Evolutionary conservation across 1,139 yeast species (phyloP).

Genomic region (Debaryomyces nepalensis): DNA sequence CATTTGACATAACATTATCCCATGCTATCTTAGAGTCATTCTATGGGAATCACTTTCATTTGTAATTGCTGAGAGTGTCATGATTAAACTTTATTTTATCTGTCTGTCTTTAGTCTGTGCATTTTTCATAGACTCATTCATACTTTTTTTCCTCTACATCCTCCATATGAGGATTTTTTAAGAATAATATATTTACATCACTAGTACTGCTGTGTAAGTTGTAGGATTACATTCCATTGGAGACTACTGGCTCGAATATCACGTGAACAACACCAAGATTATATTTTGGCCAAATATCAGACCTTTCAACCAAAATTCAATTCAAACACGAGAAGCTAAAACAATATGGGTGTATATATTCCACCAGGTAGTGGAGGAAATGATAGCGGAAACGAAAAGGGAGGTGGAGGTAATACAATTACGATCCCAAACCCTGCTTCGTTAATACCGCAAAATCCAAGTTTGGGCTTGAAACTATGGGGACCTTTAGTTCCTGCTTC

Average conservation of each 20-base stretch:
- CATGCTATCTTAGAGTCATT: not conserved
- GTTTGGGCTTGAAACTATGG: slow-evolving; percentile 60
- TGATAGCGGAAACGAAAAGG: slow-evolving; percentile 11
- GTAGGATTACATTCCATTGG: too few relatives aligned
- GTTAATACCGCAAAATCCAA: slow-evolving; percentile 49
- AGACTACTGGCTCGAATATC: not conserved
- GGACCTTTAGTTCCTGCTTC: slow-evolving; percentile 71
- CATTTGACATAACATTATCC: not conserved
- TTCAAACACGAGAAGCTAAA: not conserved
- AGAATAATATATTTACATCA: slow-evolving; percentile 11
- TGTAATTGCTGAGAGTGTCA: slow-evolving; percentile 8
- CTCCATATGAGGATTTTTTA: not conserved
- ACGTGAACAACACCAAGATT: slow-evolving; percentile 1
- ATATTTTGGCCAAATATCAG: too few relatives aligned
- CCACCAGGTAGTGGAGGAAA: slow-evolving; percentile 31
- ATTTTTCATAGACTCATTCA: slow-evolving; percentile 9
- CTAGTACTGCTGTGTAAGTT: slow-evolving; percentile 2
- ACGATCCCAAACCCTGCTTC: slow-evolving; percentile 29
- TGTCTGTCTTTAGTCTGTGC: slow-evolving; percentile 6
- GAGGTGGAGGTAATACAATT: slow-evolving; percentile 19
- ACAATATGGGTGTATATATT: slow-evolving; percentile 36
- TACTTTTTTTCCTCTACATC: slow-evolving; percentile 7
- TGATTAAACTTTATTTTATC: slow-evolving; percentile 3
- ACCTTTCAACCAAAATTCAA: too few relatives aligned
- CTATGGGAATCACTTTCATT: not conserved